phyloP scores from a whole-genome alignment of 1,284 basidiomycete genomes.

The Anthracocystis walkeri region DNA sequence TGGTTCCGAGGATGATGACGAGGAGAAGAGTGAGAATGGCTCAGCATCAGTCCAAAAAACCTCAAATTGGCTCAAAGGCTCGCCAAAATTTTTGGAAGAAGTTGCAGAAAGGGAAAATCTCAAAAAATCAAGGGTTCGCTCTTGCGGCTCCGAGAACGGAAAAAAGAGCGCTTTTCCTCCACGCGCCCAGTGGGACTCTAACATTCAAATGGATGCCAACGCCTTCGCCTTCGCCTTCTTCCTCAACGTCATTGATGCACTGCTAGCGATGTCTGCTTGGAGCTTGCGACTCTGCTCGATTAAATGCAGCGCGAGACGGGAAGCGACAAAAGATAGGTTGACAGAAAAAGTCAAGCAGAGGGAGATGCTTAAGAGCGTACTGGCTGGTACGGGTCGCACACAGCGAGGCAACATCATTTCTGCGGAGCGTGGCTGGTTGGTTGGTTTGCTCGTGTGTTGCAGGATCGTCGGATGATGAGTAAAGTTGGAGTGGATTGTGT shows the following conservation, averaged over 20 bases:
- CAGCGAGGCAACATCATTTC: too few species aligned
- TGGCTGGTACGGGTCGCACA: too few species aligned
- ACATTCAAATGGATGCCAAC: neutral
- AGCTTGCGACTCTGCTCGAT: too few species aligned
- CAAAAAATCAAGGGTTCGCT: conserved; percentile 20
- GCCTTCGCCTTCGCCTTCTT: neutral
- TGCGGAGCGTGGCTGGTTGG: too few species aligned
- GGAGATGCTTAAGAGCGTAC: too few species aligned
- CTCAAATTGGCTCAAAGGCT: neutral
- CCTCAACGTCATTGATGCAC: neutral
- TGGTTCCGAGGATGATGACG: neutral
- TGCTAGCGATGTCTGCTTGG: neutral
- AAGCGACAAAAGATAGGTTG: too few species aligned
- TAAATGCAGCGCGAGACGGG: too few species aligned
- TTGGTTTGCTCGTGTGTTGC: neutral
- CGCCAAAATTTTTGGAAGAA: conserved; percentile 31
- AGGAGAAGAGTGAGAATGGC: neutral
- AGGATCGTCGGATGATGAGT: conserved; percentile 7
- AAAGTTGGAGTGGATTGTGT: neutral
- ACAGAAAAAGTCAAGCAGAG: too few species aligned
- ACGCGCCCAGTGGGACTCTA: neutral
- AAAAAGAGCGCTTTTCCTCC: neutral
- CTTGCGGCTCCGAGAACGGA: conserved; percentile 17
- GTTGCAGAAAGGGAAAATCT: conserved; percentile 8
- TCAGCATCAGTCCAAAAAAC: conserved; percentile 11